phyloP scores from a whole-genome alignment of 176 grass and related monocot species.

The Lolium multiflorum region DNA sequence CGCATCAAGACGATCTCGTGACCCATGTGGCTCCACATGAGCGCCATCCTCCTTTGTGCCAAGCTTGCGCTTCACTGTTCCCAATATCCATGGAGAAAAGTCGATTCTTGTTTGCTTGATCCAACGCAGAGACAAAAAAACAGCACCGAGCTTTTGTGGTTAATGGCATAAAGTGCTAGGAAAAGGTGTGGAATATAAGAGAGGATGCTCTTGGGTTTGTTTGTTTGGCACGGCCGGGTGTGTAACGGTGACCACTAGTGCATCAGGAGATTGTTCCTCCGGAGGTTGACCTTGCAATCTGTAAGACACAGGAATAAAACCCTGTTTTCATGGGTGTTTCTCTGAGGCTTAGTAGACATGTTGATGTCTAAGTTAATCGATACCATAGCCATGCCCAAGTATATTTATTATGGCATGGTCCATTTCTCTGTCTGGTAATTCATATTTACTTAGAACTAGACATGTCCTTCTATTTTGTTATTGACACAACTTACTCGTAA shows the following conservation, averaged over 20 bases:
- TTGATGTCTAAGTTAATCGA: too few species aligned
- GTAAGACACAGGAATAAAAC: neutral
- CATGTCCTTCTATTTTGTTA: too few species aligned
- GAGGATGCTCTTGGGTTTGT: conserved; percentile 6
- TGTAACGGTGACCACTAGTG: conserved; percentile 18
- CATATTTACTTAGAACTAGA: too few species aligned
- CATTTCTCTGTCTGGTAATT: too few species aligned
- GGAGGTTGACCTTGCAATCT: conserved; percentile 58
- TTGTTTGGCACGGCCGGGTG: conserved; percentile 37
- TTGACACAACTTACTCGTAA: too few species aligned
- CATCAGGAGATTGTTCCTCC: conserved; percentile 28
- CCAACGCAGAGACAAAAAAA: conserved; percentile 48
- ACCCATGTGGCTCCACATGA: conserved; percentile 61
- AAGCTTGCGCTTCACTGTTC: conserved; percentile 58
- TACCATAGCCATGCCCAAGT: too few species aligned
- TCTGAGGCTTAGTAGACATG: too few species aligned
- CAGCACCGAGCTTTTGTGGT: conserved; percentile 13
- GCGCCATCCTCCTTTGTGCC: conserved; percentile 33
- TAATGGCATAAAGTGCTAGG: conserved; percentile 46
- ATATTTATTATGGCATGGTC: too few species aligned
- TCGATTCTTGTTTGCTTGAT: conserved; percentile 36
- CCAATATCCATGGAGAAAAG: neutral
- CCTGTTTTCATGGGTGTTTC: too few species aligned
- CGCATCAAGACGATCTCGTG: conserved; percentile 28
- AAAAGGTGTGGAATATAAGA: conserved; percentile 17